A percentile compares a stretch with the other conserved stretches of the same genome.
Evolutionary conservation across 2,329 filamentous ascomycete species (phyloP).

Genomic region (Colletotrichum endophyticum): DNA sequence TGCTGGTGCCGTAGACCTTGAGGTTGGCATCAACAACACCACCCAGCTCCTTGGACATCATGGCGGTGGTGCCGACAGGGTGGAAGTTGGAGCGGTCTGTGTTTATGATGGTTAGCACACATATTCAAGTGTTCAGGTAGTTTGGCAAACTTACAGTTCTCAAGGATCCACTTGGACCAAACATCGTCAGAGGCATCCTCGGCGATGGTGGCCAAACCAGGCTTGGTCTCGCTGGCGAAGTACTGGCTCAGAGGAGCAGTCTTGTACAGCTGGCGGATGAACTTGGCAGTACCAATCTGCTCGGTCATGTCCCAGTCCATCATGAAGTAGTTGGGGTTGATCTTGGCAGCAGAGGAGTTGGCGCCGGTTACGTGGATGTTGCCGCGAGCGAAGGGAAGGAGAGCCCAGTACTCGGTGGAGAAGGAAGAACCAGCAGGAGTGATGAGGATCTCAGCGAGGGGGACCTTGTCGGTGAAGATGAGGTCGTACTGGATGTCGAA

Average conservation of each 20-base stretch:
- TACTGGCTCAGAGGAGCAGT: conserved; percentile 28
- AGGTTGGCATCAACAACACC: conserved; percentile 53
- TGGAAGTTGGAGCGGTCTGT: conserved; percentile 41
- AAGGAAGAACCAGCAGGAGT: conserved; percentile 31
- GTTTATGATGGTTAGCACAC: not conserved
- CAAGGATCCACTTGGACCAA: conserved; percentile 5
- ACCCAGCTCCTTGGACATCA: conserved; percentile 53
- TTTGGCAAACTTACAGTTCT: not conserved
- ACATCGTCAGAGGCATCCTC: conserved; percentile 30
- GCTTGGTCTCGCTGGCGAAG: conserved; percentile 23
- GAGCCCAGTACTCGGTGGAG: conserved; percentile 40
- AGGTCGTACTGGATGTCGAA: conserved; percentile 51
- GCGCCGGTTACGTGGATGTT: conserved; percentile 43
- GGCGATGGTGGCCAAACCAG: conserved; percentile 27
- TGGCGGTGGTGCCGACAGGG: conserved; percentile 51
- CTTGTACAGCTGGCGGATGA: conserved; percentile 34
- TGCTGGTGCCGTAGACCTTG: conserved; percentile 54
- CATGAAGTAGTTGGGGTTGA: conserved; percentile 40
- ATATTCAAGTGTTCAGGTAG: not conserved
- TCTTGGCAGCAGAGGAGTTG: conserved; percentile 32
- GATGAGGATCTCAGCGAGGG: conserved; percentile 52
- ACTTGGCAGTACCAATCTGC: conserved; percentile 30
- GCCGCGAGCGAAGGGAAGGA: conserved; percentile 44
- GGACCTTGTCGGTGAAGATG: conserved; percentile 48
- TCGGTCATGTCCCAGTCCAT: conserved; percentile 39